Evolutionary conservation across 2,329 filamentous ascomycete genomes (phyloP), one percentile per base, ranked within the genome.

Genomic region (Penicillium paneum): DNA sequence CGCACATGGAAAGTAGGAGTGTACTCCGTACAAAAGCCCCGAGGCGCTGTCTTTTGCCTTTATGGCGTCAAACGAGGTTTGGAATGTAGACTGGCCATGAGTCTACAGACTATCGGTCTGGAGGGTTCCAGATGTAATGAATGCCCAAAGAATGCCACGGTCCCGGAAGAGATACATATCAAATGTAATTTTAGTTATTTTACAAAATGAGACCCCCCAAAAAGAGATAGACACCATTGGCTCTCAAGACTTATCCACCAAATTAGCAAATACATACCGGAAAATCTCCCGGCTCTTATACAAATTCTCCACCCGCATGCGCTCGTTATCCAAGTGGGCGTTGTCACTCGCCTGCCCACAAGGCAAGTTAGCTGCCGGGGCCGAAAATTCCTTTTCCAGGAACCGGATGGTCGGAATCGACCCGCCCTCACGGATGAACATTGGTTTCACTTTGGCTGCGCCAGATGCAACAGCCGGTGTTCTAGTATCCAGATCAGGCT

Each of bases 361-460:
- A 0, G 94, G 95, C 32, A 99, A 75, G 72, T 97, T 92, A 0
- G 93, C 93, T 0, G 94, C 93, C 0, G 92, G 91, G 0, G 94
- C 94, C 3, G 82, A 81, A 68, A 97, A 97, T 66, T 96, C 91
- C 76, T 96, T 96, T 72, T 97, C 93, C 35, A 97, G 71, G 68
- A 97, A 97, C 6, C 94, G 80, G 53, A 97, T 97, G 0, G 90
- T 90, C 0, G 94, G 94, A 63, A 99, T 99, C 0, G 89, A 95
- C 5, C 94, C 94, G 12, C 94, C 94, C 74, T 99, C 94, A 10
- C 94, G 84, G 63, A 99, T 99, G 70, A 96, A 97, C 3, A 99
- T 79, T 0, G 92, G 93, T 50, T 68, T 65, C 11, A 70, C 59
- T 40, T 42, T 49, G 28, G 26, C 28, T 1, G 15, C 26, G 1